Conservation (phyloP, 495 filamentous ascomycete species). For the Parathielavia appendiculata region DNA sequence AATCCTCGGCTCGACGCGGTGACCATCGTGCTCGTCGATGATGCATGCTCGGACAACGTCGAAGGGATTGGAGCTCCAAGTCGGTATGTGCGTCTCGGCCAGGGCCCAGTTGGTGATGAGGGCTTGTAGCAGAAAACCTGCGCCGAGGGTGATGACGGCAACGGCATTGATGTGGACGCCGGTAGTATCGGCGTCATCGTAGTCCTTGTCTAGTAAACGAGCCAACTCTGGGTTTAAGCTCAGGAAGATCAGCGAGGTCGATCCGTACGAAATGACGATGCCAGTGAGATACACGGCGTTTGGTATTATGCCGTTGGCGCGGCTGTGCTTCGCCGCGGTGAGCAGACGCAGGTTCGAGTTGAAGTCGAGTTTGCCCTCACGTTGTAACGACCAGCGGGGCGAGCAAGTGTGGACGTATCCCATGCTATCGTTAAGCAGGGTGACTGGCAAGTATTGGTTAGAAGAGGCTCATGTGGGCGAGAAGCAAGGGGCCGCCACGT, state of each 20-base stretch:
- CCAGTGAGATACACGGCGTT: conserved; percentile 30
- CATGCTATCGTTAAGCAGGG: conserved; percentile 35
- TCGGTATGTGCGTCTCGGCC: conserved; percentile 25
- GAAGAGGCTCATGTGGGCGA: background rate
- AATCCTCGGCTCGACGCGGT: conserved; percentile 20
- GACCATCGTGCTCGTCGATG: conserved; percentile 18
- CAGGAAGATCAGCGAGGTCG: conserved; percentile 38
- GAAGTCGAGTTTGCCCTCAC: conserved; percentile 38
- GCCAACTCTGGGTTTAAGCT: conserved; percentile 29
- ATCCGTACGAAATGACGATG: conserved; percentile 35
- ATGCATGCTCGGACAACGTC: conserved; percentile 27
- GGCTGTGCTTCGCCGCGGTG: conserved; percentile 23
- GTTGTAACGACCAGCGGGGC: conserved; percentile 41
- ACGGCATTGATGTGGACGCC: conserved; percentile 30
- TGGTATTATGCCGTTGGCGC: conserved; percentile 28
- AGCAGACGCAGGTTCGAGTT: conserved; percentile 44
- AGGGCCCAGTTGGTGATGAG: conserved; percentile 36
- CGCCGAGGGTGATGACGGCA: conserved; percentile 33
- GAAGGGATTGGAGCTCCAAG: conserved; percentile 38
- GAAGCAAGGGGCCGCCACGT: background rate
- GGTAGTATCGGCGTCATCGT: conserved; percentile 14
- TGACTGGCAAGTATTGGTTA: conserved; percentile 15
- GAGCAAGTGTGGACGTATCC: conserved; percentile 39
- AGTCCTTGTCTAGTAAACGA: conserved; percentile 13
- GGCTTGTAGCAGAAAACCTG: conserved; percentile 34